Base-by-base conservation (phyloP, 306 rosid genomes). In the Begonia fuchsioides region DNA sequence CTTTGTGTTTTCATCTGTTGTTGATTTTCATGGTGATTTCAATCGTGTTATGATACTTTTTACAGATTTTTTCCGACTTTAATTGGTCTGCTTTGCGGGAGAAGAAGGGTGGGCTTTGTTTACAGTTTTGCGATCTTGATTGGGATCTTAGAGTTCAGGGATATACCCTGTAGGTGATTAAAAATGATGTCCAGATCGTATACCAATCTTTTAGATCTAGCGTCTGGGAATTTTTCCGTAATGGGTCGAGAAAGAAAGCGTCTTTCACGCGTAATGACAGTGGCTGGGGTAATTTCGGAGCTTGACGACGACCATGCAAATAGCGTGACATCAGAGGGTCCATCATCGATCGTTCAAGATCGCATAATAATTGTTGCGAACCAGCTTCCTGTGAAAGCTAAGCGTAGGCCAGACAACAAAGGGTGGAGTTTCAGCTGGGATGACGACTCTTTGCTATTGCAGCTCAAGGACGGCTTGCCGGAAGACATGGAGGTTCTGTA, bases 371-470 rank as follows among this genome's bases (percentile, higher is more conserved):
- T 76, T 39, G 83, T 76, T 17, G 79, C 76, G 5, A 76, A 76
- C 59, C 79, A 76, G 67, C 76, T 76, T 39, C 83, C 83, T 0
- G 75, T 76, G 9, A 72, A 72, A 48, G 79, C 79, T 1, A 72
- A 72, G 65, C 73, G 79, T n/a, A 67, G 79, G 15, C 82, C 78
- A 0, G 83, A 72, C 13, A 68, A 76, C 56, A 72, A 59, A 14
- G 79, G 76, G 13, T 76, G 83, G 83, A 62, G 79, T 59, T 76
- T 72, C 53, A 72, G 79, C 52, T 76, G 83, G 79, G 83, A 76
- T 39, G 79, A 76, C 52, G 83, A 76, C 60, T 68, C 79, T 2
- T 68, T 72, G 68, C 44, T 72, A 11, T 72, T 70, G 52, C 83
- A 72, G 71, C 70, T 76, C 3, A 76, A 76, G 63, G 78, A 68